A percentile compares a stretch with the other conserved stretches of the same genome.
Evolutionary conservation across 495 filamentous ascomycete species (phyloP).

Genomic region (Podospora anserina): DNA sequence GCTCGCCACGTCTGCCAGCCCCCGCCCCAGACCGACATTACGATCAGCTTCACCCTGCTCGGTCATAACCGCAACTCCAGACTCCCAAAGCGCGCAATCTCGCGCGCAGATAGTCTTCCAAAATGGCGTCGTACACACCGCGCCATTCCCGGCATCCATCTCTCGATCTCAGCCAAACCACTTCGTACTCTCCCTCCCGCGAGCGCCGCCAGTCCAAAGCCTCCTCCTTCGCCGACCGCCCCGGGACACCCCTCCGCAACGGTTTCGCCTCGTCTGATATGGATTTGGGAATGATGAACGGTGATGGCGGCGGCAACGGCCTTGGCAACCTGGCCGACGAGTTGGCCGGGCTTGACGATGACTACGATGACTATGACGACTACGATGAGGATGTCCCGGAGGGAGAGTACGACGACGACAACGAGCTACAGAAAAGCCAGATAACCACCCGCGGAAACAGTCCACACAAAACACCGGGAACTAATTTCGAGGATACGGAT

Average conservation of each 20-base stretch:
- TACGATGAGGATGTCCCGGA: conserved; percentile 53
- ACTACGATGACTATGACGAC: conserved; percentile 57
- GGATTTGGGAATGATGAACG: conserved; percentile 48
- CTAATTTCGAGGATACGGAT: conserved; percentile 27
- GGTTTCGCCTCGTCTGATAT: conserved; percentile 48
- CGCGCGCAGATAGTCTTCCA: conserved; percentile 1
- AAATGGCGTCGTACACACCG: conserved; percentile 54
- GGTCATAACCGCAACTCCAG: neutral
- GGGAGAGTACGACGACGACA: conserved; percentile 45
- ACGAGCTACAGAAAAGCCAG: conserved; percentile 21
- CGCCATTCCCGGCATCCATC: conserved; percentile 66
- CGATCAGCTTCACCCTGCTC: neutral
- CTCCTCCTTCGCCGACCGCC: conserved; percentile 59
- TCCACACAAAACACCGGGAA: conserved; percentile 32
- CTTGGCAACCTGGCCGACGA: conserved; percentile 84
- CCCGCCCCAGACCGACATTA: neutral
- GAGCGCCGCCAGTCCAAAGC: conserved; percentile 50
- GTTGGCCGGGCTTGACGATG: conserved; percentile 58
- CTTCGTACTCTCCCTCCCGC: conserved; percentile 36
- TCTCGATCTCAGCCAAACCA: conserved; percentile 55
- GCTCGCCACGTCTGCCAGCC: neutral
- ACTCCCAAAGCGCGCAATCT: neutral
- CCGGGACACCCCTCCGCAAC: conserved; percentile 55
- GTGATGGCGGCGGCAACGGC: conserved; percentile 49
- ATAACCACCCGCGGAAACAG: neutral